A percentile compares a stretch with the other conserved stretches of the same genome.
phyloP scores from a whole-genome alignment of 1,284 basidiomycete species.

The Ustanciosporium gigantosporum region DNA sequence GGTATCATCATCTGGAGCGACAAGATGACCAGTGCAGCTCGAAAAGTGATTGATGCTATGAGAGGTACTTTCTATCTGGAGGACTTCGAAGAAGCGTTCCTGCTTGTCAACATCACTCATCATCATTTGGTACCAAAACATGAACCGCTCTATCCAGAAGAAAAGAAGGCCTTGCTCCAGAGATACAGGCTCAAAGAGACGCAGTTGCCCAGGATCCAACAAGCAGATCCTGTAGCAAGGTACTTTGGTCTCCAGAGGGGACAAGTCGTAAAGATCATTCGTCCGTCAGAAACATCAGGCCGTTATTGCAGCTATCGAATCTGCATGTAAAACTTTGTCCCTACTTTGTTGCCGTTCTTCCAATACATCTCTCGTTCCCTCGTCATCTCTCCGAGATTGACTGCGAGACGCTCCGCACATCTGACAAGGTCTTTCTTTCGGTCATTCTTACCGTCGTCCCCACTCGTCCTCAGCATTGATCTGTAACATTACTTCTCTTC shows the following conservation, averaged over 20 bases:
- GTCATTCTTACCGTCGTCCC: not conserved
- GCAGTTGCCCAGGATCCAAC: slow-evolving; percentile 93
- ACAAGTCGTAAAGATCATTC: slow-evolving; percentile 97
- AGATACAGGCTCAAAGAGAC: slow-evolving; percentile 98
- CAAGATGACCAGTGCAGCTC: slow-evolving; percentile 93
- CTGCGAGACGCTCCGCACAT: no score
- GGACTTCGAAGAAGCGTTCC: slow-evolving; percentile 93
- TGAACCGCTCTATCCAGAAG: slow-evolving; percentile 80
- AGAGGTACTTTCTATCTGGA: slow-evolving; percentile 81
- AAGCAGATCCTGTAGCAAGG: slow-evolving; percentile 92
- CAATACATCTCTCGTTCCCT: not conserved
- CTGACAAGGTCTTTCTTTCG: no score
- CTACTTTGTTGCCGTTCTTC: not conserved
- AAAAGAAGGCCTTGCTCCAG: slow-evolving; percentile 84
- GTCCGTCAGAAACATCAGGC: slow-evolving; percentile 91
- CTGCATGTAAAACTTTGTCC: slow-evolving; percentile 64
- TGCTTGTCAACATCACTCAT: slow-evolving; percentile 92
- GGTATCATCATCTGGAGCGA: slow-evolving; percentile 95
- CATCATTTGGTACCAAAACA: slow-evolving; percentile 94
- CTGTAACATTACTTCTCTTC: no score
- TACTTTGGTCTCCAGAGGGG: slow-evolving; percentile 95
- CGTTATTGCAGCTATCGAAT: slow-evolving; percentile 91
- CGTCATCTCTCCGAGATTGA: no score
- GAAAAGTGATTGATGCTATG: slow-evolving; percentile 68
- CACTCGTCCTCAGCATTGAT: no score